Base-by-base conservation (phyloP, 2,329 filamentous ascomycete species). In the Hymenoscyphus repandus region DNA sequence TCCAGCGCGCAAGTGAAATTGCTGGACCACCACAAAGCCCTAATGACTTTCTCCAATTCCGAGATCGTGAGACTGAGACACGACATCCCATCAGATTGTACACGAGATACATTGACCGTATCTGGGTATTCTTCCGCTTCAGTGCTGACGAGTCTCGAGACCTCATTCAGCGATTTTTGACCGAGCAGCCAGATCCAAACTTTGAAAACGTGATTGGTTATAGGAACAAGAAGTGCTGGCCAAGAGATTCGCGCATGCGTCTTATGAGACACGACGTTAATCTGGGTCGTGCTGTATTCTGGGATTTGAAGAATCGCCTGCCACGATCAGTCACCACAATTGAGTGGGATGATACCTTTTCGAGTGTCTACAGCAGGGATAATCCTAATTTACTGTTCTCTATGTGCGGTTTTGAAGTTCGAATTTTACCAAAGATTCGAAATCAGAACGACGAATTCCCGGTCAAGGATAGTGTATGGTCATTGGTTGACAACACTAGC, bases 161-260 rank as follows among this genome's bases (percentile, higher is more conserved):
- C 63, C 76, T 99, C 42, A 99, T 99, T 52, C 93, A 99, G 68
- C 86, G 93, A 9, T 99, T 97, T 77, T 76, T 99, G 60, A 99
- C 95, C 0, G 95, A 99, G 67, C 92, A 99, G 65, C 93, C 93
- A 0, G 95, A 99, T 69, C 93, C 93, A 2, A 99, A 99, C 66
- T 99, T 99, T 59, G 93, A 99, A 68, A 99, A 99, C 58, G 93
- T 99, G 38, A 97, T 99, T 62, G 93, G 93, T 0, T 99, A 97
- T 71, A 91, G 89, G 74, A 99, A 95, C 72, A 99, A 99, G 77
- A 99, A 97, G 69, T 99, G 95, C 71, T 99, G 93, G 93, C 95
- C 93, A 38, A 83, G 93, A 62, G 93, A 99, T 68, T 96, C 91
- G 20, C 83, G 93, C 45, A 99, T 99, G 95, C 86, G 95, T 41